phyloP scores from a whole-genome alignment of 2,329 filamentous ascomycete genomes.

The Fusarium camptoceras region DNA sequence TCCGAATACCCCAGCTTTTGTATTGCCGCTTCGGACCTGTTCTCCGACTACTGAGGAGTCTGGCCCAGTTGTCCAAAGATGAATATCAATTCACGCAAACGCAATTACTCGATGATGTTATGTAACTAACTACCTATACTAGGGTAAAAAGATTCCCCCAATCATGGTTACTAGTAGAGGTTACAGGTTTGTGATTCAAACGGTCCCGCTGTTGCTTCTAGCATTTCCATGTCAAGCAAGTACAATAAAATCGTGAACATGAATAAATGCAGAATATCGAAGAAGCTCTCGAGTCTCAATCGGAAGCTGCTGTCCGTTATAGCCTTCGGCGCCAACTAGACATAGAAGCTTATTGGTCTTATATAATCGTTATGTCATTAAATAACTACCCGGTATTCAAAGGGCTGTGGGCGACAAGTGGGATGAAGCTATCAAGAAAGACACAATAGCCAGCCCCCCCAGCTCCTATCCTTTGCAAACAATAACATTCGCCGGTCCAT shows the following conservation, averaged over 20 bases:
- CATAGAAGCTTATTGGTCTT: not conserved
- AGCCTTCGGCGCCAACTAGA: not conserved
- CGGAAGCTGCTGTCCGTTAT: not conserved
- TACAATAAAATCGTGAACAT: no score
- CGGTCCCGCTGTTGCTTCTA: not conserved
- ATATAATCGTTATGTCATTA: not conserved
- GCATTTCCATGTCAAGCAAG: no score
- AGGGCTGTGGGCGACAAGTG: not conserved
- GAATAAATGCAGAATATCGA: not conserved
- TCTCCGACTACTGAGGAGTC: not conserved
- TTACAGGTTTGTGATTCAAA: not conserved
- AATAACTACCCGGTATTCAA: constrained; percentile 2
- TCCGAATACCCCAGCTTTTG: constrained; percentile 10
- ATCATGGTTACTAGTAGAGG: not conserved
- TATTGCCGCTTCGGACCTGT: constrained; percentile 14
- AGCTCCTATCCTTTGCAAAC: constrained; percentile 10
- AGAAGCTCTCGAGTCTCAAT: not conserved
- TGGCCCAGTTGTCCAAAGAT: not conserved
- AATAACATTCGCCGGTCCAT: constrained; percentile 25
- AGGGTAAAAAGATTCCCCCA: not conserved
- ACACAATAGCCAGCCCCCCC: not conserved
- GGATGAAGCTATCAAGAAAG: constrained; percentile 3
- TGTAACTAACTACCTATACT: not conserved
- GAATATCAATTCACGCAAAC: constrained; percentile 4
- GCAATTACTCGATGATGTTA: constrained; percentile 11